Evolutionary conservation across 2,329 filamentous ascomycete genomes (phyloP).

Genomic region (Fusarium siculi): DNA sequence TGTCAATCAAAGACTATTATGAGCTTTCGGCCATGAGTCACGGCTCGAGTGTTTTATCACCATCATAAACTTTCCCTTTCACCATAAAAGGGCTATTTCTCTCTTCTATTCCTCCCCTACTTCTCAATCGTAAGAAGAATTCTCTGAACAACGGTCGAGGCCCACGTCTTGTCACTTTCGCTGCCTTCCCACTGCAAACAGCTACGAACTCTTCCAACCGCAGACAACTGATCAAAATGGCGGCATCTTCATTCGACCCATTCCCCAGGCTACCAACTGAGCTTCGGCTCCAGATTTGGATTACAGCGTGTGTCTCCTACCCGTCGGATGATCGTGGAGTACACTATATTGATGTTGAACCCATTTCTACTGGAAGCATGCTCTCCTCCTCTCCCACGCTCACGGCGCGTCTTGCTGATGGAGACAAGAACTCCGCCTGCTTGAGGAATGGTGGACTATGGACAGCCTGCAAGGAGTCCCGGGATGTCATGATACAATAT

Average conservation of each 20-base stretch:
- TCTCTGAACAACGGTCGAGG: not conserved
- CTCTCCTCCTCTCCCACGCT: fast-evolving
- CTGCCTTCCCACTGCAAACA: fast-evolving
- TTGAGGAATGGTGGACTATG: not conserved
- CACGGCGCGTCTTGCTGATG: not conserved
- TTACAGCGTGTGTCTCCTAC: not conserved
- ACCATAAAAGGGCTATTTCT: not conserved
- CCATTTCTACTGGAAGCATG: not conserved
- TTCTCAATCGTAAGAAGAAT: fast-evolving
- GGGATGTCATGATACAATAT: not conserved
- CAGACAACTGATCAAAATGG: not conserved
- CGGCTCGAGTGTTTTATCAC: not conserved
- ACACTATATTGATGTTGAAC: not conserved
- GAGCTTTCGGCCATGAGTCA: not conserved
- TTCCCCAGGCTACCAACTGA: not conserved
- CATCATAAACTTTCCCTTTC: not conserved
- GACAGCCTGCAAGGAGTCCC: conserved; percentile 7
- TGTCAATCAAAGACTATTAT: not conserved
- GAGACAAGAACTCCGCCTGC: not conserved
- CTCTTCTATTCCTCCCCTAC: too few species aligned
- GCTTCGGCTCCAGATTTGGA: not conserved
- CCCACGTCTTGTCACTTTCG: not conserved
- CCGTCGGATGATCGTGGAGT: not conserved
- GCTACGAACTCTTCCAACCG: too few species aligned
- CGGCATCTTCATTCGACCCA: not conserved